Evolutionary conservation across 768 basidiomycete genomes (phyloP).

Genomic region (Collybia nuda): DNA sequence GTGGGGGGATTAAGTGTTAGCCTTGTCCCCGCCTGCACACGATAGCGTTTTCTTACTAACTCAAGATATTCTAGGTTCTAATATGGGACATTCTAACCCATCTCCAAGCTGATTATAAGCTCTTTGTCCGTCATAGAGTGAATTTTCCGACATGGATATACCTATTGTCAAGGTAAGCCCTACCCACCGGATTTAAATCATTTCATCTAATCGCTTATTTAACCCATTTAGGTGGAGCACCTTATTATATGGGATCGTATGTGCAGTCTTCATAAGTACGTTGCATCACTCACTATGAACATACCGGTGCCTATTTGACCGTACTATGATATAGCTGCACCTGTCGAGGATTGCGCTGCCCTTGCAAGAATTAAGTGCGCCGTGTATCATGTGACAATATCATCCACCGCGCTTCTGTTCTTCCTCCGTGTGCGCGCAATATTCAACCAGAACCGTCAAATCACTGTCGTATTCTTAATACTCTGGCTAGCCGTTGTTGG

Average conservation of each 20-base stretch:
- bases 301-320: neutral
- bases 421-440: constrained; percentile 31
- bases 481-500: constrained; percentile 28
- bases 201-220: neutral
- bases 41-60: neutral
- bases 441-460: constrained; percentile 19
- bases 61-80: constrained; percentile 17
- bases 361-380: constrained; percentile 17
- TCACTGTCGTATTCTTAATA: constrained; percentile 22
- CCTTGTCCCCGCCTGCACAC: too few species aligned
- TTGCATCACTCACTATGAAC: neutral
- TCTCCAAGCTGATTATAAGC: constrained; percentile 24
- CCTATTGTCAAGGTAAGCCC: constrained; percentile 28
- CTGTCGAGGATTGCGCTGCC: constrained; percentile 19
- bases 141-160: constrained; percentile 22
- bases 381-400: constrained; percentile 20
- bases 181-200: neutral
- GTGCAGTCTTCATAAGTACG: constrained; percentile 23
- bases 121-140: constrained; percentile 16
- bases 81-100: constrained; percentile 31
- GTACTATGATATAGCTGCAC: constrained; percentile 6
- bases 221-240: constrained; percentile 13
- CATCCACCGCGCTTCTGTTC: constrained; percentile 28
- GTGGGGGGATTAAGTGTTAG: constrained; percentile 17
- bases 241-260: constrained; percentile 18